Base-by-base conservation (phyloP, 139 green algal species). In the Bryopsis sp. region DNA sequence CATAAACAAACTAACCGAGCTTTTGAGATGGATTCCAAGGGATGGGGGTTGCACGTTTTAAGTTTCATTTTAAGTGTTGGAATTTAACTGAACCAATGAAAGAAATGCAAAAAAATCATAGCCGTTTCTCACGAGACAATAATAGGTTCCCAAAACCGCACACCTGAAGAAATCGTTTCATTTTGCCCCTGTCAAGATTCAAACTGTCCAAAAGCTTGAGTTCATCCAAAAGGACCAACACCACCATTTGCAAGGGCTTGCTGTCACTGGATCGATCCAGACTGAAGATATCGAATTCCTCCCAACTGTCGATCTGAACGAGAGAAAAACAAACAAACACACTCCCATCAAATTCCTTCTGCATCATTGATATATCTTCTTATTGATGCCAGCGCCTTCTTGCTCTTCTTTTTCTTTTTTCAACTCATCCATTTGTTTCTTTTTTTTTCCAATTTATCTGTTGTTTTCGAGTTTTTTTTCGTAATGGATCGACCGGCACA, bases 261-360 rank as follows among this genome's bases (percentile, higher is more conserved):
- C 76, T 73, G 0, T 73, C 34, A 0, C 71, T 77, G 39, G 79
- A 3, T 11, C 28, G 4, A 11, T 39, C 74, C 34, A 88, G 57
- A 33, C 63, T 35, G 43, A 88, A 88, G 1, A 90, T 73, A 38
- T 90, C 74, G 60, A 90, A 90, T 3, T 28, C 33, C 7, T 83
- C 68, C 83, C 81, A 89, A 43, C 78, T 70, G 0, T 78, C 64
- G 60, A 86, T 29, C 74, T 87, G 77, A 58, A 78, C 15, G n/a
- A n/a, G n/a, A n/a, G n/a, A n/a, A n/a, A n/a, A n/a, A n/a, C n/a
- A n/a, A n/a, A n/a, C n/a, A n/a, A n/a, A n/a, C n/a, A n/a, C n/a
- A n/a, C n/a, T n/a, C n/a, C n/a, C n/a, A n/a, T n/a, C n/a, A n/a
- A n/a, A n/a, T n/a, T n/a, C n/a, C n/a, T n/a, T n/a, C n/a, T n/a